Evolutionary conservation across 495 filamentous ascomycete genomes (phyloP).

Genomic region (Polyplosphaeria fusca): DNA sequence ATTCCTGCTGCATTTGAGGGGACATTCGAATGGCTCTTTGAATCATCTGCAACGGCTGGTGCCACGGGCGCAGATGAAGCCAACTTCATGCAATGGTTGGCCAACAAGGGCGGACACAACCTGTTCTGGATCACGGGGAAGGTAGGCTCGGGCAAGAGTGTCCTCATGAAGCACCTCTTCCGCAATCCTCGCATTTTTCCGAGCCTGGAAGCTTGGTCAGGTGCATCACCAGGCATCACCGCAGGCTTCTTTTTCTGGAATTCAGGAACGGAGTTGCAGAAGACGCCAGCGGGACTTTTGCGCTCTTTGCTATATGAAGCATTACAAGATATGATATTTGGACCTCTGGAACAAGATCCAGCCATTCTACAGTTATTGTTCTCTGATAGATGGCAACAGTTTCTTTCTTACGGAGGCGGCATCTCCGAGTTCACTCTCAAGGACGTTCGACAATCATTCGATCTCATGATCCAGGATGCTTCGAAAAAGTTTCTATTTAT

Average conservation of each 20-base stretch:
- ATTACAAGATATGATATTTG: conserved; percentile 23
- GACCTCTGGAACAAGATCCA: conserved; percentile 5
- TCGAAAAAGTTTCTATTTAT: conserved; percentile 20
- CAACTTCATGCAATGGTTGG: conserved; percentile 8
- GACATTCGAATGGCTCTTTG: conserved; percentile 21
- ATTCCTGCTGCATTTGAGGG: conserved; percentile 4
- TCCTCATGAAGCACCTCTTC: conserved; percentile 18
- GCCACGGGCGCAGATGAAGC: background rate
- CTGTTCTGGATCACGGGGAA: conserved; percentile 25
- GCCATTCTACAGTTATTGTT: conserved; percentile 10
- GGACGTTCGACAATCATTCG: conserved; percentile 5
- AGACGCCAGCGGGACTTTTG: conserved; percentile 6
- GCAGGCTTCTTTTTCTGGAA: conserved; percentile 26
- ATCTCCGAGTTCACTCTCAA: background rate
- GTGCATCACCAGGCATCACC: background rate
- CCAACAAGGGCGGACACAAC: conserved; percentile 6
- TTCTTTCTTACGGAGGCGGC: conserved; percentile 7
- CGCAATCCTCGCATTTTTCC: conserved; percentile 1
- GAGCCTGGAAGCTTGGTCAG: conserved; percentile 13
- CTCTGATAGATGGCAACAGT: conserved; percentile 5
- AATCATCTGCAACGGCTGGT: background rate
- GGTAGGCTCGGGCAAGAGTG: conserved; percentile 15
- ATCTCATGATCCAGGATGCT: conserved; percentile 9
- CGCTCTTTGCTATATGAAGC: conserved; percentile 18
- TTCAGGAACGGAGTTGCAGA: conserved; percentile 12